Base-by-base conservation (phyloP, 2,329 filamentous ascomycete species). In the Eutypa lata region DNA sequence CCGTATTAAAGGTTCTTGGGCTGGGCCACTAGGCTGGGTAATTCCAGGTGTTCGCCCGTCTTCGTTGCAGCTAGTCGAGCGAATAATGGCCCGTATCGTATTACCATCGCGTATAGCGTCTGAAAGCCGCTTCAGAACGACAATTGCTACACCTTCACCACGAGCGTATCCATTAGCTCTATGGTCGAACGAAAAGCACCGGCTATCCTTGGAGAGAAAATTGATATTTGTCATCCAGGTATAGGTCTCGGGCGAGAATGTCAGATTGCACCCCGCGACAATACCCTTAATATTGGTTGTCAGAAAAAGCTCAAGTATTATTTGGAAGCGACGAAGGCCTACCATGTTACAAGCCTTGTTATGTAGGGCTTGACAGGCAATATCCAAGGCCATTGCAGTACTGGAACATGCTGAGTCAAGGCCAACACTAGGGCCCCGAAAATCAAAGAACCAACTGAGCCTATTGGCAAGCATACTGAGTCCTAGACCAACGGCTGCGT, bases 111-210 rank as follows among this genome's bases (percentile, higher is more conserved):
- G 58, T 1, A 80, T 53, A 1, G 79, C 79, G 43, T 73, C 70
- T 18, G 68, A 65, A 1, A 69, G 50, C 10, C 57, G 65, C 61
- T 81, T 81, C 0, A 81, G 53, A 1, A 79, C 53, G 1, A 81
- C 35, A 1, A 72, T 66, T 0, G 64, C 72, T 1, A 74, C 60
- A 2, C 77, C 79, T 53, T 82, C 79, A 1, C 76, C 78, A 11
- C 77, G 68, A 0, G 67, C 74, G 55, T 81, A 83, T 0, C 80
- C 80, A 53, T 76, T 67, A 1, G 72, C 77, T 11, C 62, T 56
- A 3, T 64, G 54, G 50, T 78, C 76, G 48, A 71, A 76, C 4
- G 57, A 59, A 22, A 64, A 61, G 18, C 60, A 73, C 22, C 51
- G 55, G 2, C 67, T 60, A 48, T 67, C 62, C 0, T 58, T 58